These are phyloP conservation scores for Borovskyia barvae DNA, from an alignment of 208 protist species.

Conservation along the genomic window DNA sequence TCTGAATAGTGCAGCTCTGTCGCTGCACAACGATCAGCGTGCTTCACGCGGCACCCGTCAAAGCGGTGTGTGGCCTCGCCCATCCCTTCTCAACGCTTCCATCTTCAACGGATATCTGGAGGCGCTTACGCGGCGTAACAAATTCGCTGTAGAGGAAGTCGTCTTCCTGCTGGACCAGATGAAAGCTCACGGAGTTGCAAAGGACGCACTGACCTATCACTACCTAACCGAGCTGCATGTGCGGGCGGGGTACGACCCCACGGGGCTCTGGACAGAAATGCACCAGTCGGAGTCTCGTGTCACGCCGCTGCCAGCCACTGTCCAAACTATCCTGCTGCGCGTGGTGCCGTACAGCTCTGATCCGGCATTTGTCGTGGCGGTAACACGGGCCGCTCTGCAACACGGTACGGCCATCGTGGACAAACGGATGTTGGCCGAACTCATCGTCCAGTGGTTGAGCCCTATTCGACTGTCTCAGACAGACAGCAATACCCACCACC, in stretches of 20 bases:
- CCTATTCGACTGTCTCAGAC: neutral
- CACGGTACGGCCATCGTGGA: constrained; percentile 59
- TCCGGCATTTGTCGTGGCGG: constrained; percentile 59
- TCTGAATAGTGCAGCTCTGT: neutral
- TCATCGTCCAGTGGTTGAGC: constrained; percentile 60
- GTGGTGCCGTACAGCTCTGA: constrained; percentile 62
- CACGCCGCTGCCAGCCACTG: constrained; percentile 56
- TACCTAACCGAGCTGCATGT: constrained; percentile 83
- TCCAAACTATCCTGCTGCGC: constrained; percentile 62
- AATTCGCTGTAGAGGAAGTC: constrained; percentile 60
- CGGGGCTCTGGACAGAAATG: constrained; percentile 73
- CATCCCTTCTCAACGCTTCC: constrained; percentile 19
- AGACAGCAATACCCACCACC: neutral
- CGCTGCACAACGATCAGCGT: constrained; percentile 3
- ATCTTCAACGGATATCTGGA: constrained; percentile 85
- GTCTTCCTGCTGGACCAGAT: constrained; percentile 61
- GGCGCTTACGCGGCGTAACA: constrained; percentile 57
- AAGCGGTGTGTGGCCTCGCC: constrained; percentile 3
- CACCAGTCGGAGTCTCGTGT: constrained; percentile 24
- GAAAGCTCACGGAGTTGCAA: constrained; percentile 26
- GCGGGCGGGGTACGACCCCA: constrained; percentile 62
- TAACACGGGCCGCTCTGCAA: constrained; percentile 56
- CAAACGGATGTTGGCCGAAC: constrained; percentile 60
- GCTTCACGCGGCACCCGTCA: neutral
- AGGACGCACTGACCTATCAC: constrained; percentile 74